Evolutionary conservation across 2,329 filamentous ascomycete genomes (phyloP).

Genomic region (Cercospora zeae-maydis): DNA sequence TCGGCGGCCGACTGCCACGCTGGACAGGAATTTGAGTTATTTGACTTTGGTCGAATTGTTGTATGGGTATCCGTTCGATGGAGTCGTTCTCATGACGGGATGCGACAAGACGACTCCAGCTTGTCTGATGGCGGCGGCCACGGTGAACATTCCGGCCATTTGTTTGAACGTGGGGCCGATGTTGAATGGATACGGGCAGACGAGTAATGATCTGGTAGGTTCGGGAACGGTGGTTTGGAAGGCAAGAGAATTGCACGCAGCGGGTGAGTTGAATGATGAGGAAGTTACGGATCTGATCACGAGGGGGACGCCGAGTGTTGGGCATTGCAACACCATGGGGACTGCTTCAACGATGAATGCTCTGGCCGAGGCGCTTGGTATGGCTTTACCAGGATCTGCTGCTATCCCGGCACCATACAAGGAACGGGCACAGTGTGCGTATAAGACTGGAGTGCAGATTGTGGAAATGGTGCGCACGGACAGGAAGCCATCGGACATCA

Average conservation of each 20-base stretch:
- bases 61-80: constrained; percentile 34
- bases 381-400: constrained; percentile 32
- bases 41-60: constrained; percentile 32
- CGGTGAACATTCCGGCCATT: constrained; percentile 33
- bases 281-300: constrained; percentile 31
- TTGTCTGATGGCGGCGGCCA: constrained; percentile 34
- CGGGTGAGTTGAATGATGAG: constrained; percentile 30
- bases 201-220: constrained; percentile 25
- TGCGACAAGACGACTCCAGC: constrained; percentile 36
- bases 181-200: constrained; percentile 31
- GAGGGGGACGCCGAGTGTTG: constrained; percentile 29
- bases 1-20: constrained; percentile 30
- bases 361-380: constrained; percentile 33
- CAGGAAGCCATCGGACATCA: constrained; percentile 50
- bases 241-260: constrained; percentile 31
- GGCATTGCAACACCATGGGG: constrained; percentile 36
- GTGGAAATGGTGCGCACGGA: constrained; percentile 34
- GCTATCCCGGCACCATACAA: constrained; percentile 33
- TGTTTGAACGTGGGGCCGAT: constrained; percentile 35
- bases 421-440: constrained; percentile 32
- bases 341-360: constrained; percentile 36
- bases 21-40: constrained; percentile 33
- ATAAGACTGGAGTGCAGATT: constrained; percentile 32
- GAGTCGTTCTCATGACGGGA: constrained; percentile 32
- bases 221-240: constrained; percentile 34